Evolutionary conservation across 306 rosid genomes (phyloP).

Genomic region (Prunus campanulata): DNA sequence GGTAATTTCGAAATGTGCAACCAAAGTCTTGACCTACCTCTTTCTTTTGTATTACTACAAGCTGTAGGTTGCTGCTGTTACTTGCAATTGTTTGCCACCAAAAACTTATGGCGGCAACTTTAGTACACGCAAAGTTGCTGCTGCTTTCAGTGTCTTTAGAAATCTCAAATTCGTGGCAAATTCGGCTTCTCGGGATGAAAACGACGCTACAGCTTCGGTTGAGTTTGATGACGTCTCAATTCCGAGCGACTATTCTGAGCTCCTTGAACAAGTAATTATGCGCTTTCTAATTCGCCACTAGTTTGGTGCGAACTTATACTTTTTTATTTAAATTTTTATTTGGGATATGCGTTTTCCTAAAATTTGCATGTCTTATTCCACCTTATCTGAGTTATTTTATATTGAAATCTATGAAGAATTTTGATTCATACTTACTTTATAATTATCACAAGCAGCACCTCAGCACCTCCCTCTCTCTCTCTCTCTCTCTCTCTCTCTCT

Average conservation of each 20-base stretch:
- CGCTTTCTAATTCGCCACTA: not conserved
- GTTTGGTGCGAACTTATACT: not conserved
- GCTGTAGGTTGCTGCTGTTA: slow-evolving; percentile 28
- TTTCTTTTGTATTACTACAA: too few species aligned
- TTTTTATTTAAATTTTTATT: not conserved
- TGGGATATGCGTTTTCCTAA: not conserved
- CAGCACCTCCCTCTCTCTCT: not conserved
- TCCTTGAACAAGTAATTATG: slow-evolving; percentile 68
- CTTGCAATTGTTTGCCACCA: slow-evolving; percentile 23
- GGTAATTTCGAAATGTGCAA: too few species aligned
- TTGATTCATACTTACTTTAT: too few species aligned
- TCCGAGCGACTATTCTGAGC: slow-evolving; percentile 75
- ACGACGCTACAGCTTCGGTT: slow-evolving; percentile 23
- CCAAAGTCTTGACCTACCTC: too few species aligned
- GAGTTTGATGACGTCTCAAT: slow-evolving; percentile 49
- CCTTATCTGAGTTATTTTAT: not conserved
- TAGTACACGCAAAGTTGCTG: slow-evolving; percentile 9
- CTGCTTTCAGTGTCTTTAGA: slow-evolving; percentile 20
- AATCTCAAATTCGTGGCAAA: slow-evolving; percentile 23
- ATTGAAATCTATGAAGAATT: not conserved
- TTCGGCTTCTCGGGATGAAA: slow-evolving; percentile 37
- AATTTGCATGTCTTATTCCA: too few species aligned
- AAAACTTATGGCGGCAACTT: slow-evolving; percentile 26
- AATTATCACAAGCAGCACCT: not conserved
- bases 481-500: not conserved